Evolutionary conservation across 2,329 filamentous ascomycete species (phyloP).

Genomic region (Nemania sp.): DNA sequence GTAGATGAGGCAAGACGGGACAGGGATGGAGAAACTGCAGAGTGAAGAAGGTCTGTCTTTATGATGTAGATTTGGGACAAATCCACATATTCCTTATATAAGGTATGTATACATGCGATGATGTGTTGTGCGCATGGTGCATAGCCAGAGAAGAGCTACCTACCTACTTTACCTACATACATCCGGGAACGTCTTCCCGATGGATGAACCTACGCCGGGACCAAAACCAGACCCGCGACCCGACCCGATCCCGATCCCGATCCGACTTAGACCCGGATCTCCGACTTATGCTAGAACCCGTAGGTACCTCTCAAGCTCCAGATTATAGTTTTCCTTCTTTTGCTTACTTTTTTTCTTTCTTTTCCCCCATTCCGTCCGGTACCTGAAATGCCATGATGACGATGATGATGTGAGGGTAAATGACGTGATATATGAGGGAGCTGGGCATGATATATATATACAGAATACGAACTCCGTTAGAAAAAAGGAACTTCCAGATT

Average conservation of each 20-base stretch:
- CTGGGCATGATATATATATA: slow-evolving; percentile 21
- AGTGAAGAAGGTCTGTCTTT: slow-evolving; percentile 24
- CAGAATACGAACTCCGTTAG: slow-evolving; percentile 4
- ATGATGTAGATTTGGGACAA: background rate
- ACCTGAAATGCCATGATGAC: slow-evolving; percentile 22
- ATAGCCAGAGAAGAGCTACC: background rate
- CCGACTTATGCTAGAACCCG: background rate
- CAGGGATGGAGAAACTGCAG: background rate
- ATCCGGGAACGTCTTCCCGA: background rate
- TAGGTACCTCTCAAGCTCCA: background rate
- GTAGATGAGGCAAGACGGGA: no score
- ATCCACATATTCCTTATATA: background rate
- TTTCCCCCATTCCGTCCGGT: background rate
- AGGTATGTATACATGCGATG: background rate
- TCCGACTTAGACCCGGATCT: background rate
- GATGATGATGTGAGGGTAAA: slow-evolving; percentile 11
- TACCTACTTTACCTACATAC: background rate
- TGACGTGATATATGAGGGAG: slow-evolving; percentile 7
- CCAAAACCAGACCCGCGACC: background rate
- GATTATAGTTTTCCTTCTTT: background rate
- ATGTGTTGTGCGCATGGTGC: background rate
- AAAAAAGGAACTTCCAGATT: background rate
- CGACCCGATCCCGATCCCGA: background rate
- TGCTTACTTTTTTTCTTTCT: background rate
- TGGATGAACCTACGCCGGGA: background rate